Evolutionary conservation across 345 rosid species (phyloP).

Genomic region (Heritiera fomes): DNA sequence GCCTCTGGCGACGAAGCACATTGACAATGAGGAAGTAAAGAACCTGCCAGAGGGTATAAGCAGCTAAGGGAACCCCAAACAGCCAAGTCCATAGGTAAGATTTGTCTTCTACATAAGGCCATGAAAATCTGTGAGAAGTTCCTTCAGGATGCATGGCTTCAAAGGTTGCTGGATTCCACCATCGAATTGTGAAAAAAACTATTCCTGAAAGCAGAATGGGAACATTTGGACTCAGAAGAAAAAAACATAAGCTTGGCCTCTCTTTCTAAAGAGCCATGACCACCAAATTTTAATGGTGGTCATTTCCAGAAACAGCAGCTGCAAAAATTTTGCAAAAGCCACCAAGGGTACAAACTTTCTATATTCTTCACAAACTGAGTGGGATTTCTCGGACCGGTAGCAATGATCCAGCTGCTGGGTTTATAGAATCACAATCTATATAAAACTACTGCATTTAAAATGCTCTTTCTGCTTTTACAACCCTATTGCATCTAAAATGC

Average conservation of each 20-base stretch:
- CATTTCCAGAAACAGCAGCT: not conserved
- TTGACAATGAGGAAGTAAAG: slow-evolving; percentile 89
- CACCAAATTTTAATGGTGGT: not conserved
- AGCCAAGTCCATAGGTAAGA: slow-evolving; percentile 80
- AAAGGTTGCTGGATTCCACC: slow-evolving; percentile 96
- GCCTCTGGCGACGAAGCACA: slow-evolving; percentile 87
- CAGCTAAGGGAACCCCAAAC: slow-evolving; percentile 81
- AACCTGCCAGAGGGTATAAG: slow-evolving; percentile 85
- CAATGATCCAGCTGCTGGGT: not conserved
- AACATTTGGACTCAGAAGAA: not conserved
- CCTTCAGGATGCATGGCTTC: slow-evolving; percentile 92
- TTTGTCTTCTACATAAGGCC: slow-evolving; percentile 91
- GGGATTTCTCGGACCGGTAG: not conserved
- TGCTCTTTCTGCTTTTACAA: too few species aligned
- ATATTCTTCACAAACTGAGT: not conserved
- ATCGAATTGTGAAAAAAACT: slow-evolving; percentile 90
- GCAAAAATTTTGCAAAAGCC: not conserved
- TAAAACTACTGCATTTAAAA: not conserved
- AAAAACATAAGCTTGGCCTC: not conserved
- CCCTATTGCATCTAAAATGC: too few species aligned
- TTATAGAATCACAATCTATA: not conserved
- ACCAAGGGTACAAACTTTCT: not conserved
- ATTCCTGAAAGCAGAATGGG: slow-evolving; percentile 53
- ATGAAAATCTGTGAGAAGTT: slow-evolving; percentile 56
- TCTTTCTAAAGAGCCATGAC: not conserved